Evolutionary conservation across 257 asterid species (phyloP).

Genomic region (Lycium ferocissimum): DNA sequence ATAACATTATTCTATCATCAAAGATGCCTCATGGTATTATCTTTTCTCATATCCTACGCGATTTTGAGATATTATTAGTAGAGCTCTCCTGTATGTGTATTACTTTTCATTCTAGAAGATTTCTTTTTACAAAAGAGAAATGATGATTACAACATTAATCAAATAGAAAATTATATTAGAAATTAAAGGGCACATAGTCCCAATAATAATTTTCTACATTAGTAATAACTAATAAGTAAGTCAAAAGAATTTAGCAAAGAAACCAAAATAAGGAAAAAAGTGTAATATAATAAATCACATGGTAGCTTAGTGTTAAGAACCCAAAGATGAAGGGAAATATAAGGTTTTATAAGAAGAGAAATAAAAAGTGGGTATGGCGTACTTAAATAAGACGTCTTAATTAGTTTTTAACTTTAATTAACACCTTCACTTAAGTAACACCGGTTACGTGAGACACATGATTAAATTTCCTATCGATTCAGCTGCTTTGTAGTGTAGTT

Average conservation of each 20-base stretch:
- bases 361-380: not conserved
- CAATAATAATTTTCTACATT: not conserved
- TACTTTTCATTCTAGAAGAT: not conserved
- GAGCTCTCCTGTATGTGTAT: not conserved
- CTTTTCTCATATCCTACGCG: not conserved
- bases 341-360: not conserved
- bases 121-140: not conserved
- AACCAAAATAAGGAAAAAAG: not conserved
- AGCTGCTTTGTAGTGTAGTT: not conserved
- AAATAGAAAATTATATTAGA: not conserved
- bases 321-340: not conserved
- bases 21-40: not conserved
- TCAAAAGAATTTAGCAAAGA: not conserved
- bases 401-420: not conserved
- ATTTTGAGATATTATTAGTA: not conserved
- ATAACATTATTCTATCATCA: not conserved
- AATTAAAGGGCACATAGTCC: not conserved
- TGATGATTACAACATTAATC: not conserved
- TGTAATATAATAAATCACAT: not conserved
- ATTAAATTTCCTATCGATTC: not conserved
- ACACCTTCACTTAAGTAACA: not conserved
- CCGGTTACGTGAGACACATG: not conserved
- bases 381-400: not conserved
- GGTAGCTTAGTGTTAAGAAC: not conserved
- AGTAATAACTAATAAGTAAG: not conserved